Evolutionary conservation across 2,329 filamentous ascomycete genomes (phyloP).

Genomic region (Diaporthe longicolla): DNA sequence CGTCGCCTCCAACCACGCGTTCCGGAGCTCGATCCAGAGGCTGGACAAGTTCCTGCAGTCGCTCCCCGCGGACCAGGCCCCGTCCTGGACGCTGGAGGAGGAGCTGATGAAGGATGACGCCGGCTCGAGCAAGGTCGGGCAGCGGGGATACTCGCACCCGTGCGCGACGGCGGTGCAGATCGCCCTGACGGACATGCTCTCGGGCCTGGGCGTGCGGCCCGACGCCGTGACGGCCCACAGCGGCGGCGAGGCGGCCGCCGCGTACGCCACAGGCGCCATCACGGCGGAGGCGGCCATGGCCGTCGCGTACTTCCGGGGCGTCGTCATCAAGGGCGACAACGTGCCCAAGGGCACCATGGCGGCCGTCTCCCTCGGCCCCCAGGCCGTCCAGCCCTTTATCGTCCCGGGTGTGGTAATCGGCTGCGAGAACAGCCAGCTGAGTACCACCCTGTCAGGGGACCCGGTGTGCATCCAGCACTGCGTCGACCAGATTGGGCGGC

Average conservation of each 20-base stretch:
- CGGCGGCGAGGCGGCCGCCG: conserved; percentile 57
- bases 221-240: conserved; percentile 52
- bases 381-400: not conserved
- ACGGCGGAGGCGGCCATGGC: conserved; percentile 42
- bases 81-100: no score
- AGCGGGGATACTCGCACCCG: conserved; percentile 52
- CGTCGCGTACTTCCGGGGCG: conserved; percentile 45
- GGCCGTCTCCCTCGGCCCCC: conserved; percentile 39
- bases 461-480: conserved; percentile 40
- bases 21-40: not conserved
- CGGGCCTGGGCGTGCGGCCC: conserved; percentile 48
- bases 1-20: not conserved
- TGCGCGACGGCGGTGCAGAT: conserved; percentile 59
- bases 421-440: conserved; percentile 34
- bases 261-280: conserved; percentile 54
- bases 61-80: no score
- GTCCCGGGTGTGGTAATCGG: conserved; percentile 29
- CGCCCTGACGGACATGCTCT: conserved; percentile 54
- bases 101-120: no score
- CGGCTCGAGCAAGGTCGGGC: conserved; percentile 38
- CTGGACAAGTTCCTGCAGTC: not conserved
- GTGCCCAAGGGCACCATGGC: conserved; percentile 45
- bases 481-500: not conserved
- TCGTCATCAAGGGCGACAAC: conserved; percentile 21
- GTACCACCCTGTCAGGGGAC: conserved; percentile 37